Evolutionary conservation across 352 stramenopile species (phyloP).

Genomic region (Pythium guiyangense): DNA sequence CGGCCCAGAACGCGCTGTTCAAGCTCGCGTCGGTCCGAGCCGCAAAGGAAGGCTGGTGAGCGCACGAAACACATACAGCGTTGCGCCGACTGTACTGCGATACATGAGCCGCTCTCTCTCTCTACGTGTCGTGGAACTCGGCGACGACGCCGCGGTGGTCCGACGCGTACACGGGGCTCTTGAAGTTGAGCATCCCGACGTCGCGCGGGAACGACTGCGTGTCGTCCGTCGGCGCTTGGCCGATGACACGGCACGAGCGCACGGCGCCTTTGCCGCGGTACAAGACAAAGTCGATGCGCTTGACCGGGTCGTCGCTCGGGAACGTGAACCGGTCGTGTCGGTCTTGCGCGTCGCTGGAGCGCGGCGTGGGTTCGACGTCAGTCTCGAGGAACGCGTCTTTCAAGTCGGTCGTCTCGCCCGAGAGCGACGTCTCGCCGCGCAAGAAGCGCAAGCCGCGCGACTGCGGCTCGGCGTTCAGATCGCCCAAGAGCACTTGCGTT

Average conservation of each 20-base stretch:
- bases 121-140: conserved; percentile 28
- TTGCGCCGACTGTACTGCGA: conserved; percentile 2
- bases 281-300: conserved; percentile 87
- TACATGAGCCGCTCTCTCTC: not conserved
- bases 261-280: conserved; percentile 61
- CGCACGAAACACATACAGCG: too few relatives aligned
- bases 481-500: conserved; percentile 77
- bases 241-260: conserved; percentile 70
- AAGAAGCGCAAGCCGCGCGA: conserved; percentile 77
- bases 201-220: too few relatives aligned
- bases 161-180: conserved; percentile 82
- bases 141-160: conserved; percentile 82
- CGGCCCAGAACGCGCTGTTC: too few relatives aligned
- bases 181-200: conserved; percentile 70
- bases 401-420: conserved; percentile 59
- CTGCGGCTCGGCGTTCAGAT: conserved; percentile 86
- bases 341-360: conserved; percentile 41
- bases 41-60: too few relatives aligned
- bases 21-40: too few relatives aligned
- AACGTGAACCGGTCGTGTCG: conserved; percentile 74
- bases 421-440: conserved; percentile 46
- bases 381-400: conserved; percentile 71
- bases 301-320: conserved; percentile 75
- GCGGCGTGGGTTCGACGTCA: conserved; percentile 52
- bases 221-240: conserved; percentile 62